Percentiles rank a stretch among this genome's conserved stretches.
phyloP scores from a whole-genome alignment of 768 basidiomycete genomes.

The Tephrocybe sp. region DNA sequence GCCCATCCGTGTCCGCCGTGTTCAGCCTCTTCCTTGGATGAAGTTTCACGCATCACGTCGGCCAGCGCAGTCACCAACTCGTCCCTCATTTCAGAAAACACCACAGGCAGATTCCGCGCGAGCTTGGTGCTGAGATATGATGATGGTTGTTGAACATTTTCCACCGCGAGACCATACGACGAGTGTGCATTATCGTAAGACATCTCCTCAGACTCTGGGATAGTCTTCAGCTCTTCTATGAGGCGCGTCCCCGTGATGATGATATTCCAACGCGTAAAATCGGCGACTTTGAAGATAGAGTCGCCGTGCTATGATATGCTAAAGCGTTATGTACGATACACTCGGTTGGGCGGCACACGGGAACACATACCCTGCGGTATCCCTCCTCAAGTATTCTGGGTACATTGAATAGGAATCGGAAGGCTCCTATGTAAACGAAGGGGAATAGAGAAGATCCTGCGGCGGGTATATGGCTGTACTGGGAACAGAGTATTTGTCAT shows the following conservation, averaged over 20 bases:
- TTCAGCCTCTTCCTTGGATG: neutral
- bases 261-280: conserved; percentile 23
- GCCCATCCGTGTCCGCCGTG: conserved; percentile 6
- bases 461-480: conserved; percentile 28
- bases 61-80: conserved; percentile 8
- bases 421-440: conserved; percentile 23
- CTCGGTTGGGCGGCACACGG: neutral
- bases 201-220: conserved; percentile 9
- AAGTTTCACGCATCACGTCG: neutral
- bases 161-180: neutral
- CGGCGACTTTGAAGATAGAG: conserved; percentile 25
- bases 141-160: neutral
- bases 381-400: conserved; percentile 6
- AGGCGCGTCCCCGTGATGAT: conserved; percentile 17
- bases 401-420: conserved; percentile 16
- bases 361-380: conserved; percentile 6
- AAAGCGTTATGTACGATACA: conserved; percentile 2
- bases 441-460: conserved; percentile 18
- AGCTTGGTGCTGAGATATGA: conserved; percentile 10
- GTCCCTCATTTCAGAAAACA: conserved; percentile 9
- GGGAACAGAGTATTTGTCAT: neutral
- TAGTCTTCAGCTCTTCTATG: conserved; percentile 22
- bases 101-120: conserved; percentile 11
- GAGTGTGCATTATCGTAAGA: neutral
- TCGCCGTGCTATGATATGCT: neutral